These are phyloP conservation scores for Didymella pinodella DNA, from an alignment of 2,329 filamentous ascomycete species.

Conservation along the genomic window DNA sequence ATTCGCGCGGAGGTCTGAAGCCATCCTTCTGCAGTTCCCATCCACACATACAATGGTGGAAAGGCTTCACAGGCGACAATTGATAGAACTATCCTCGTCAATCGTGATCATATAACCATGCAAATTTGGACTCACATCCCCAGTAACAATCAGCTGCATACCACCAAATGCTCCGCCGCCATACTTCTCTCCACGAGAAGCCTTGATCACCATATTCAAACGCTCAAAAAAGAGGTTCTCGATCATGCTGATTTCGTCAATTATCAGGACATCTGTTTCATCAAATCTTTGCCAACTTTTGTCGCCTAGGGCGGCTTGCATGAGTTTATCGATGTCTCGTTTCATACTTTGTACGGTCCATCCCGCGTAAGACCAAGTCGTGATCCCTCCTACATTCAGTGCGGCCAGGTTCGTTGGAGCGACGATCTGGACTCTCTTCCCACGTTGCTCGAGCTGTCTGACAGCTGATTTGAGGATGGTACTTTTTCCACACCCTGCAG, in stretches of 20 bases:
- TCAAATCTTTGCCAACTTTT: conserved; percentile 43
- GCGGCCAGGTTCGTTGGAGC: conserved; percentile 69
- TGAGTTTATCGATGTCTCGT: conserved; percentile 50
- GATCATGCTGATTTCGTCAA: conserved; percentile 74
- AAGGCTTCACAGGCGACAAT: conserved; percentile 66
- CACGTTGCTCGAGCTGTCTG: conserved; percentile 45
- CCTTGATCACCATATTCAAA: conserved; percentile 57
- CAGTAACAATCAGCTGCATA: conserved; percentile 64
- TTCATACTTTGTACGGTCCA: conserved; percentile 61
- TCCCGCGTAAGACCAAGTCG: conserved; percentile 65
- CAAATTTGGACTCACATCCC: conserved; percentile 52
- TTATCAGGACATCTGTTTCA: conserved; percentile 64
- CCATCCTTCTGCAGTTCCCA: conserved; percentile 35
- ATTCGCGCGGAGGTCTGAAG: conserved; percentile 13
- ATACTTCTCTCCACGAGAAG: conserved; percentile 31
- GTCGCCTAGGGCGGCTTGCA: conserved; percentile 43
- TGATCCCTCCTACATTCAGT: conserved; percentile 63
- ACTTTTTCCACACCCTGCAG: conserved; percentile 68
- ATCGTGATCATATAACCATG: neutral
- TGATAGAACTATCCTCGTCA: conserved; percentile 38
- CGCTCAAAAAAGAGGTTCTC: conserved; percentile 64
- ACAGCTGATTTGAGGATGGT: conserved; percentile 62
- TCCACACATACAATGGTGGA: conserved; percentile 63
- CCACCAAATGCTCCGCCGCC: conserved; percentile 53
- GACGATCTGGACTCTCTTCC: conserved; percentile 58